These are phyloP conservation scores for Tolypocladium tropicale DNA, from an alignment of 2,329 filamentous ascomycete species.

Conservation along the genomic window DNA sequence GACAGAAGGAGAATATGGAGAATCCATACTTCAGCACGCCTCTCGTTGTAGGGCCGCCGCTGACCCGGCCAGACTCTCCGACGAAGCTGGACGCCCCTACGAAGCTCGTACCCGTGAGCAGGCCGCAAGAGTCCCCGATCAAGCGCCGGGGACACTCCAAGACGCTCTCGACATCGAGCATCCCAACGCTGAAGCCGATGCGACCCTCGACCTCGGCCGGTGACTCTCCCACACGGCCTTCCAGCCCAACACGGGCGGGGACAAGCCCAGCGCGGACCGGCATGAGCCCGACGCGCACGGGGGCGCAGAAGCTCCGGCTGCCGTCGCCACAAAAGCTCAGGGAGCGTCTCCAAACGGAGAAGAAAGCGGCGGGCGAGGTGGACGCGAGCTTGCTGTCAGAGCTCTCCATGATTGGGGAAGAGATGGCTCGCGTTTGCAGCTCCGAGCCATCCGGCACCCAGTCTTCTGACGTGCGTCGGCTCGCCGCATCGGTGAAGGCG, in stretches of 20 bases:
- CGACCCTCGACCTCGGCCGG: slow-evolving; percentile 14
- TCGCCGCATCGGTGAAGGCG: slow-evolving; percentile 48
- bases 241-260: slow-evolving; percentile 19
- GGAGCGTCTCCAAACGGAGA: slow-evolving; percentile 76
- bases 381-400: slow-evolving; percentile 65
- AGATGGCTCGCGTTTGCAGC: slow-evolving; percentile 53
- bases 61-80: slow-evolving; percentile 5
- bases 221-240: slow-evolving; percentile 13
- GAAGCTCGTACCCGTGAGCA: slow-evolving; percentile 8
- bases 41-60: slow-evolving; percentile 1
- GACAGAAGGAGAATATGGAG: slow-evolving; percentile 33
- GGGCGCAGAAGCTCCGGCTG: slow-evolving; percentile 48
- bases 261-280: no score
- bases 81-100: slow-evolving; percentile 7
- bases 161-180: slow-evolving; percentile 41
- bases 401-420: slow-evolving; percentile 68
- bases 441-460: slow-evolving; percentile 16
- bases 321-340: slow-evolving; percentile 67
- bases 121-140: slow-evolving; percentile 10
- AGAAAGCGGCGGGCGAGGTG: slow-evolving; percentile 59
- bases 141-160: slow-evolving; percentile 31
- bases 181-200: slow-evolving; percentile 40
- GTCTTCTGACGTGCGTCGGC: slow-evolving; percentile 33
- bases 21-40: slow-evolving; percentile 11
- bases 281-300: slow-evolving; percentile 20